Conservation (phyloP, 495 filamentous ascomycete genomes). For the Tuber umbilicatum region DNA sequence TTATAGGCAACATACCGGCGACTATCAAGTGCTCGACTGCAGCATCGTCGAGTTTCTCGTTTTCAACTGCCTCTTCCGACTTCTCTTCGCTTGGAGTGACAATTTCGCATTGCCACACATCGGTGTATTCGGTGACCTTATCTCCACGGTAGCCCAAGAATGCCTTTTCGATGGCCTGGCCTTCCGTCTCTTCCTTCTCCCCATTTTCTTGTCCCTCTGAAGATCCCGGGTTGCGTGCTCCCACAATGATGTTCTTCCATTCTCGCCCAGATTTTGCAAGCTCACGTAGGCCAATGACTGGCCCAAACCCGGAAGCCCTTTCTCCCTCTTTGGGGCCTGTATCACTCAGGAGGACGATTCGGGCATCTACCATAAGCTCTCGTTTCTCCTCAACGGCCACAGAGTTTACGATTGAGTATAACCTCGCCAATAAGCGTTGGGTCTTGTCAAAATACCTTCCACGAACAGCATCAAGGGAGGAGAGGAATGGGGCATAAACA, state of each 20-base stretch:
- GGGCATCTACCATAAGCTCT: constrained; percentile 66
- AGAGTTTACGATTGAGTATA: constrained; percentile 73
- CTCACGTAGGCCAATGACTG: constrained; percentile 59
- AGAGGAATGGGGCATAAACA: constrained; percentile 44
- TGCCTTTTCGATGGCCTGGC: constrained; percentile 29
- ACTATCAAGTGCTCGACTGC: constrained; percentile 31
- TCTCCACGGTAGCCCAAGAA: constrained; percentile 29
- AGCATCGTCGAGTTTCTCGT: constrained; percentile 8
- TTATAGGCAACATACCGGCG: constrained; percentile 19
- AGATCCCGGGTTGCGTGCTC: background rate
- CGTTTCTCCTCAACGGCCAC: constrained; percentile 58
- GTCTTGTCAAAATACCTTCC: constrained; percentile 54
- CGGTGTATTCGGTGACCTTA: constrained; percentile 20
- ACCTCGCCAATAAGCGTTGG: constrained; percentile 63
- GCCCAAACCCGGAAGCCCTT: constrained; percentile 49
- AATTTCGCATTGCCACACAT: constrained; percentile 14
- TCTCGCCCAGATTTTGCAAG: constrained; percentile 57
- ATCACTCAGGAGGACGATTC: constrained; percentile 65
- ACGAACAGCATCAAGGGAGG: constrained; percentile 47
- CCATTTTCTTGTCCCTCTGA: constrained; percentile 24
- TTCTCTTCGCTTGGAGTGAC: constrained; percentile 22
- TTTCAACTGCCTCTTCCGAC: constrained; percentile 18
- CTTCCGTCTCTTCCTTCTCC: constrained; percentile 29
- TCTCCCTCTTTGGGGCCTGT: constrained; percentile 38
- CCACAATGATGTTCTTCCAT: constrained; percentile 62